Conservation (phyloP, 306 rosid species). For the Cucumis cinereus region DNA sequence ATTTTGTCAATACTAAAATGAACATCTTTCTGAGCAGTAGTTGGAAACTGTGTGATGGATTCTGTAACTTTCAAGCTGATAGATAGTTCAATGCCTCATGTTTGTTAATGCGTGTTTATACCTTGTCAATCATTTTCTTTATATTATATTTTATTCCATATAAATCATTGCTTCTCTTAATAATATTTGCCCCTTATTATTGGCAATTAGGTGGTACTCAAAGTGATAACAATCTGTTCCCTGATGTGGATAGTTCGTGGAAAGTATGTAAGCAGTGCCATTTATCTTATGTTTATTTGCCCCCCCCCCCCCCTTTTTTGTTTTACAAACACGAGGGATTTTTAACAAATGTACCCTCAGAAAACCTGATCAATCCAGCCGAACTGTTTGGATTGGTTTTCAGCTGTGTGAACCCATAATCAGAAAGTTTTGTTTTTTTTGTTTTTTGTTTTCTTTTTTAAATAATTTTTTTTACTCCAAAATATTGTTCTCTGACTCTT, state of each 20-base stretch:
- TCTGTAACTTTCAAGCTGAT: background rate
- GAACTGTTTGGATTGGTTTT: background rate
- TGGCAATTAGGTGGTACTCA: slow-evolving; percentile 58
- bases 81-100: background rate
- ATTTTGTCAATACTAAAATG: background rate
- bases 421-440: background rate
- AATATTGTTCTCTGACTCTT: no score
- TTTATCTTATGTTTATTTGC: slow-evolving; percentile 6
- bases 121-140: background rate
- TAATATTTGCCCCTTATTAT: background rate
- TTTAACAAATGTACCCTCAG: background rate
- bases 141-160: background rate
- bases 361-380: background rate
- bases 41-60: background rate
- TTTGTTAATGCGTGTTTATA: background rate
- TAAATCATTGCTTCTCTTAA: background rate
- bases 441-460: background rate
- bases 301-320: background rate
- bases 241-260: slow-evolving; percentile 82
- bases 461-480: background rate
- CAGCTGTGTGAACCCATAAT: background rate
- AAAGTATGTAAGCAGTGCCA: slow-evolving; percentile 41
- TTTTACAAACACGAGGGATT: background rate
- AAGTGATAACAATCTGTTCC: slow-evolving; percentile 55
- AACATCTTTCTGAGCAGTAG: background rate